Evolutionary conservation across 768 basidiomycete genomes (phyloP), one percentile per base, ranked within the genome.

Genomic region (Boletellus ananas): DNA sequence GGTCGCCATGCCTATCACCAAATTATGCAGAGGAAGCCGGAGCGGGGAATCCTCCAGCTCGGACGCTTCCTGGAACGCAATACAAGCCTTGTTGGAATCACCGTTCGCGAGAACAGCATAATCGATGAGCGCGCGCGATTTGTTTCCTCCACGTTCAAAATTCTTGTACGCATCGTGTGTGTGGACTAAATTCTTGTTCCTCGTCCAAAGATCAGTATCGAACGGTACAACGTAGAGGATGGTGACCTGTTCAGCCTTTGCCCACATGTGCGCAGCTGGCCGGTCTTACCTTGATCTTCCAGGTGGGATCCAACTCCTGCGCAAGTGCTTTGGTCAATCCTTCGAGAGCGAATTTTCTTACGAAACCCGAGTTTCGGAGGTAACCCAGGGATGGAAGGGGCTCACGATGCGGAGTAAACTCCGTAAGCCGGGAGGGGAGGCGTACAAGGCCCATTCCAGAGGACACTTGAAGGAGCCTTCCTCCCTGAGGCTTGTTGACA

Each of bases 391-490:
- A 36, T 12, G 1, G 35, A 34, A n/a, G 10, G 4, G 3, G 40
- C 58, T 47, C 31, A 70, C 66, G 59, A 44, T 17, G 67, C 69
- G 27, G 58, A 37, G 45, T 70, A 70, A 29, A 61, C 47, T 12
- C 58, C 57, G 3, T 43, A 45, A 4, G 42, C 54, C 3, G 62
- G 41, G 0, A 0, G 0, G 62, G 41, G 0, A 0, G 0, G 8
- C 57, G 56, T 4, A 2, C 2, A 17, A 70, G 16, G 0, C 62
- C 72, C 16, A 53, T 3, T 14, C 52, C 47, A 9, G 70, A 71
- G 3, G 66, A 68, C 41, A 62, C 44, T 38, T 75, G 71, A n/a
- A 74, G 53, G 1, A 74, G 56, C 14, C 62, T 64, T 3, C 73
- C 73, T 0, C 71, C 70, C 6, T 17, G 50, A 11, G 72, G 66